These are phyloP conservation scores for Metschnikowia sp. DNA, from an alignment of 805 yeast genomes.

Conservation along the genomic window DNA sequence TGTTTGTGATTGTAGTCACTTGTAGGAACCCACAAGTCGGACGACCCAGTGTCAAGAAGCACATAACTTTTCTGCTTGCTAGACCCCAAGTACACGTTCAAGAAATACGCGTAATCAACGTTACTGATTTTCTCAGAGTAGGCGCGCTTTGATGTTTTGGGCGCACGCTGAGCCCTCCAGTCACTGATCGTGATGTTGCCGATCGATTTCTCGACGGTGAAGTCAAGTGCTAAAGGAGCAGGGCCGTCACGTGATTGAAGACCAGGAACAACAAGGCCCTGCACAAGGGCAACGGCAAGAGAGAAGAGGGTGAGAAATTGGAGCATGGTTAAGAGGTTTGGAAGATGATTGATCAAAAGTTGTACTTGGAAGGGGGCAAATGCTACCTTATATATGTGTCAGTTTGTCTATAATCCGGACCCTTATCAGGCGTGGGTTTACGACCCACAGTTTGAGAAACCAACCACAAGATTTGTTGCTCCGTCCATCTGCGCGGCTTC, in stretches of 20 bases:
- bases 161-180: slow-evolving; percentile 1
- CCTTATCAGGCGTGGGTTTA: no score
- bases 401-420: no score
- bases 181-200: slow-evolving; percentile 5
- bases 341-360: neutral
- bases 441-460: no score
- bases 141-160: neutral
- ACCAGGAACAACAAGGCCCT: slow-evolving; percentile 8
- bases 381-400: neutral
- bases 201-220: slow-evolving; percentile 5
- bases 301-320: slow-evolving; percentile 7
- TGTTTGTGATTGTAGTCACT: neutral
- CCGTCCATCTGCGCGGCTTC: neutral
- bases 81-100: slow-evolving; percentile 22
- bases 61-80: slow-evolving; percentile 26
- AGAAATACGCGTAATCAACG: slow-evolving; percentile 1
- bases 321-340: neutral
- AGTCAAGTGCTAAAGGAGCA: slow-evolving; percentile 13
- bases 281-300: slow-evolving; percentile 7
- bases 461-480: no score
- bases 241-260: neutral
- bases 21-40: slow-evolving; percentile 37
- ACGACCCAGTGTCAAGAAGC: slow-evolving; percentile 41
- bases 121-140: neutral
- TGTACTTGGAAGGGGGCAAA: neutral